Base-by-base conservation (phyloP, 2,329 filamentous ascomycete genomes). In the Fusarium sp. region DNA sequence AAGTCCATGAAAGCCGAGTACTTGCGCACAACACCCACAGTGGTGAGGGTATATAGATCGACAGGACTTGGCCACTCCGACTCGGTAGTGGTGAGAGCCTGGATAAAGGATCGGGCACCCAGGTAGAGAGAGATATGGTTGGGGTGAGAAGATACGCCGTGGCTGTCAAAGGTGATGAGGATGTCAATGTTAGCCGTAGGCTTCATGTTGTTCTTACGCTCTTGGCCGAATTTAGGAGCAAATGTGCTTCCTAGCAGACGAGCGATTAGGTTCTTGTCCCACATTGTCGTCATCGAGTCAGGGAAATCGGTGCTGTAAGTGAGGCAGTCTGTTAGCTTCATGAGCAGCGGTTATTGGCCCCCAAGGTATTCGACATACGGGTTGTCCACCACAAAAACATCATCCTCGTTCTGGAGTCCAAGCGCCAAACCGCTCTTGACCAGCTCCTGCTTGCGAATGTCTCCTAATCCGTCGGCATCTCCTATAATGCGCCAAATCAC, bases 41-140 rank as follows among this genome's bases (percentile, higher is more conserved):
- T 88, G 1, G 88, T 90, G 37, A 99, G 85, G 0, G 93, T 95
- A 80, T 98, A 99, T 33, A 99, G 81, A 68, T 92, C 90, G 27
- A 97, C 88, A 4, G 94, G 93, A 71, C 86, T 88, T 2, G 87
- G 81, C 84, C 87, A 92, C 2, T 88, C 91, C 6, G 86, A 78
- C 70, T 87, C 84, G 49, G 85, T 85, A 78, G 90, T 87, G 78
- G 90, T 87, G 50, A 97, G 84, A 9, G 83, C 79, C 51, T 84
- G 81, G 54, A 96, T 78, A 77, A 97, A 98, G 48, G 86, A 79
- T 45, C 87, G 86, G 8, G 93, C 92, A 58, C 95, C 96, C 77
- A 92, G 86, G 81, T 94, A 94, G 10, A 98, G 87, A 7, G 94
- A 94, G 67, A 92, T 91, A 82, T 99, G 96, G 82, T 99, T 99